Base-by-base conservation (phyloP, 306 rosid species). In the Oxytropis ochrocephala region DNA sequence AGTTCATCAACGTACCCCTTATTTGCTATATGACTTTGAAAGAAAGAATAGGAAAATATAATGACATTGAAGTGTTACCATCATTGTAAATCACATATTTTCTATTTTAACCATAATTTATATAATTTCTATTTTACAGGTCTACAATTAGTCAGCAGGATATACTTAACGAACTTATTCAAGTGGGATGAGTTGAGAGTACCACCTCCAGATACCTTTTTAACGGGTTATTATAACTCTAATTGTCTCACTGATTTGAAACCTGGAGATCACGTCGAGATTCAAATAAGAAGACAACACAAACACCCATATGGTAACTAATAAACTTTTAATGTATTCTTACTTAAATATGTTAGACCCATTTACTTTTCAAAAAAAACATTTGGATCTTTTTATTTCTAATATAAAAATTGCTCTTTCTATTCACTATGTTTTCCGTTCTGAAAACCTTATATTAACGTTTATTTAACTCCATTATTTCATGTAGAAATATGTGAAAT, bases 131-230 rank as follows among this genome's bases (percentile, higher is more conserved):
- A 24, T 39, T 41, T 68, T 59, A 39, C 79, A 90, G 95, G 75
- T 84, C 85, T 63, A 79, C 85, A 24, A 72, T 74, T 35, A 71
- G 77, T 6, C 87, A 82, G 68, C 58, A 87, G 73, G 78, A 80
- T 39, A 65, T 80, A 13, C 39, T 41, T 14, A 85, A 84, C 75
- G 80, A 77, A 7, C 76, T 67, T 54, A 76, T 88, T 21, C 39
- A 17, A 17, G 2, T 84, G 87, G 91, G 77, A 78, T 29, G 75
- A 84, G 70, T 48, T 86, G 42, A 69, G 91, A 79, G 74, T 83
- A 21, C 60, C 91, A 0, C 86, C 86, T 7, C 14, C 74, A 18
- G 75, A 80, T 33, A 75, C 83, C 49, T 83, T 78, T 48, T 53
- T 85, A 12, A 49, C 53, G 52, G 14, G 50, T 84, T 91, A 83